Conservation (phyloP, 2,329 filamentous ascomycete genomes). For the Epichloe hybrida region DNA sequence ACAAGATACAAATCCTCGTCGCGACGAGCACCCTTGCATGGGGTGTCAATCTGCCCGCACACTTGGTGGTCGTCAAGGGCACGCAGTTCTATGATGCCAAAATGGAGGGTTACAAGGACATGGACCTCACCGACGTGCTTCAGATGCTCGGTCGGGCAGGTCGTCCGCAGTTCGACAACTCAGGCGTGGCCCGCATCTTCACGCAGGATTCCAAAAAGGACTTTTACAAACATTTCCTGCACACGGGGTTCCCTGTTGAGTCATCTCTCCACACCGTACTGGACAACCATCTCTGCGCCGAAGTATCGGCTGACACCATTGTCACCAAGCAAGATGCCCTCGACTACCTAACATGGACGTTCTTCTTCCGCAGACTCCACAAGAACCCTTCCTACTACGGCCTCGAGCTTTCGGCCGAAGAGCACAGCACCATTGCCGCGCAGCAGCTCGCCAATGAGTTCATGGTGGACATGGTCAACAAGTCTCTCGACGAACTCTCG, state of each 20-base stretch:
- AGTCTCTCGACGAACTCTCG: conserved; percentile 68
- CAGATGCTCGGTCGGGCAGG: conserved; percentile 97
- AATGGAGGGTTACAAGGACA: conserved; percentile 93
- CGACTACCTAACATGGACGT: conserved; percentile 97
- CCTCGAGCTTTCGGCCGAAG: conserved; percentile 80
- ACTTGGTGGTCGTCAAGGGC: conserved; percentile 93
- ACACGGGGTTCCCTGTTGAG: conserved; percentile 95
- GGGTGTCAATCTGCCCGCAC: conserved; percentile 95
- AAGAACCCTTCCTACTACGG: conserved; percentile 99
- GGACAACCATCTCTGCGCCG: conserved; percentile 91
- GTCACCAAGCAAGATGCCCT: conserved; percentile 91
- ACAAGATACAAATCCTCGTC: conserved; percentile 94
- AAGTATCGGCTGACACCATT: conserved; percentile 87
- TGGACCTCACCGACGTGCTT: conserved; percentile 95
- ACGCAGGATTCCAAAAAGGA: conserved; percentile 96
- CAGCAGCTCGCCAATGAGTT: conserved; percentile 84
- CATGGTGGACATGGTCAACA: conserved; percentile 86
- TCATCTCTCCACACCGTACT: conserved; percentile 91
- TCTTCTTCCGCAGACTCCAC: conserved; percentile 93
- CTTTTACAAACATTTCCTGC: conserved; percentile 98
- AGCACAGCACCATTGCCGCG: conserved; percentile 76
- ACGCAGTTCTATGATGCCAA: conserved; percentile 98
- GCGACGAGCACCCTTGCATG: conserved; percentile 94
- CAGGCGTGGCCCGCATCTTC: conserved; percentile 92
- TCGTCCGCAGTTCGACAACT: conserved; percentile 89